Base-by-base conservation (phyloP, 1,139 yeast species). In the Zygosaccharomyces pseudobailii region DNA sequence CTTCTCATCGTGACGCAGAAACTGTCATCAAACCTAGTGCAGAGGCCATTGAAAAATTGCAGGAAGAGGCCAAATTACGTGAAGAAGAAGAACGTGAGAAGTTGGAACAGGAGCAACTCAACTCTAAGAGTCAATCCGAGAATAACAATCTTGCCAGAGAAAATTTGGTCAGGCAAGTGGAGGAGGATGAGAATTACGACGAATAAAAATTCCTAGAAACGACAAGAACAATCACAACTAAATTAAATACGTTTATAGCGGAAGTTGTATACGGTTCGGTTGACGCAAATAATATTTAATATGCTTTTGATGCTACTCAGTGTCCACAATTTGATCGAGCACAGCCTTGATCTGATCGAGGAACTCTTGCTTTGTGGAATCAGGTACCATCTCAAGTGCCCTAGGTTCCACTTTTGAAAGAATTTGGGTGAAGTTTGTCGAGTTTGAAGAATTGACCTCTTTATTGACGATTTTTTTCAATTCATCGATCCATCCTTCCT, bases 401-500 rank as follows among this genome's bases (percentile, higher is more conserved):
- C 72, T 71, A 8, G 87, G 83, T 59, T 82, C 85, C 9, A 88
- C 66, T 34, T 71, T 69, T 8, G 75, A 61, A 46, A 79, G 71
- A 19, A 87, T 65, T 41, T 74, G 72, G 19, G 76, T 79, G 54
- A 84, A 82, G 55, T 74, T 81, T 31, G 78, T 50, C 6, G 57
- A 49, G 69, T 42, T 64, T 65, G 47, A 69, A 63, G 49, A 68
- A 67, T 42, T 68, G 62, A 56, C 72, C 60, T 48, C 75, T 61
- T 63, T 71, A 32, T 61, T 69, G 3, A 94, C 84, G 46, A 84
- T 57, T 44, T 74, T 78, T 46, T 79, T 74, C 28, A 89, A 81
- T 51, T 83, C 77, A 57, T 87, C 95, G 56, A 80, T 81, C 97
- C 97, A 90, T 6, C 97, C 97, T 2, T 83, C 75, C 61, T 86